Conservation (phyloP, 2,329 filamentous ascomycete species). For the Penicillium sp. region DNA sequence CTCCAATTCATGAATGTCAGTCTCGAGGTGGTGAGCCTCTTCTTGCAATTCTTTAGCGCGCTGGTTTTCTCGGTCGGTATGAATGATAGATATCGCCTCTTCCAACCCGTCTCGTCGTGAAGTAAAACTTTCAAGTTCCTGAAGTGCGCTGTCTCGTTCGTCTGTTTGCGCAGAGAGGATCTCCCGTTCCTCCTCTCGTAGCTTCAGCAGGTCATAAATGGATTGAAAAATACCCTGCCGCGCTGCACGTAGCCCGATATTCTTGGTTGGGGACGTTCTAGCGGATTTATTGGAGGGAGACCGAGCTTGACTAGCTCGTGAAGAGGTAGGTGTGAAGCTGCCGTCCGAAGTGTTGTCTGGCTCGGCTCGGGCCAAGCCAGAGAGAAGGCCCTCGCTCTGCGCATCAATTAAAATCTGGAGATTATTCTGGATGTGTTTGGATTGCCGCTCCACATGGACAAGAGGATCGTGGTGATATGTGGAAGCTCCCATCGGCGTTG, state of each 20-base stretch:
- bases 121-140: slow-evolving; percentile 52
- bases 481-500: slow-evolving; percentile 32
- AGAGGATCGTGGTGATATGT: slow-evolving; percentile 42
- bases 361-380: slow-evolving; percentile 43
- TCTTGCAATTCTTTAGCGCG: slow-evolving; percentile 47
- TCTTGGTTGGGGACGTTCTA: slow-evolving; percentile 43
- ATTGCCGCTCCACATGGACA: slow-evolving; percentile 52
- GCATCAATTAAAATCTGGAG: slow-evolving; percentile 60
- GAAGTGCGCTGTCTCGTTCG: slow-evolving; percentile 47
- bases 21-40: slow-evolving; percentile 53
- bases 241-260: slow-evolving; percentile 53
- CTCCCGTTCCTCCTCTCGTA: slow-evolving; percentile 57
- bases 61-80: slow-evolving; percentile 45
- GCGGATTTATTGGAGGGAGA: slow-evolving; percentile 38
- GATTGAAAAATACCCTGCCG: slow-evolving; percentile 56
- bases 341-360: slow-evolving; percentile 49
- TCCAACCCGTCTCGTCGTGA: slow-evolving; percentile 51
- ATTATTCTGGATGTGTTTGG: slow-evolving; percentile 55
- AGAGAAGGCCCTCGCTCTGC: slow-evolving; percentile 57
- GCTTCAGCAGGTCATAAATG: slow-evolving; percentile 54
- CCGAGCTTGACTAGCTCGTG: slow-evolving; percentile 26
- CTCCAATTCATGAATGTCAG: slow-evolving; percentile 59
- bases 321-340: slow-evolving; percentile 40
- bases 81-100: slow-evolving; percentile 50
- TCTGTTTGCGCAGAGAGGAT: slow-evolving; percentile 48